phyloP scores from a whole-genome alignment of 2,329 filamentous ascomycete species.

The Xylaria polymorpha region DNA sequence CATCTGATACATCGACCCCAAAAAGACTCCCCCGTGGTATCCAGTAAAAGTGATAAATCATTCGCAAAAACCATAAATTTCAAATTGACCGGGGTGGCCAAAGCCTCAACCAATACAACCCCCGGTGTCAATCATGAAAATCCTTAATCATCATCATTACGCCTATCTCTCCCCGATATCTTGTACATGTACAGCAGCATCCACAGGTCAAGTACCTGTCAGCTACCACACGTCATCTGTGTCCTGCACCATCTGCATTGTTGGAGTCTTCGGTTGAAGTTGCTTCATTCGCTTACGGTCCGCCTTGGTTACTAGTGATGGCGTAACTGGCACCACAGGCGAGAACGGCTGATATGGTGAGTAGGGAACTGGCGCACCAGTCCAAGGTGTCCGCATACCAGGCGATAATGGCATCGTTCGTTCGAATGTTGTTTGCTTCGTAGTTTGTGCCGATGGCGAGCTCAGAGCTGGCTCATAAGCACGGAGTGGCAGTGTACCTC shows the following conservation, averaged over 20 bases:
- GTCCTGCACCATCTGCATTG: constrained; percentile 70
- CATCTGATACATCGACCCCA: constrained; percentile 22
- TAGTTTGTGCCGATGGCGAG: constrained; percentile 63
- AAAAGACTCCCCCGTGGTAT: constrained; percentile 32
- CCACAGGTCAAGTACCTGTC: background rate
- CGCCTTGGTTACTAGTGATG: constrained; percentile 76
- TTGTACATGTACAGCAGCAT: background rate
- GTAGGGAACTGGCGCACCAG: constrained; percentile 74
- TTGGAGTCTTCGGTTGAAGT: constrained; percentile 71
- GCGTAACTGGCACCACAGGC: constrained; percentile 79
- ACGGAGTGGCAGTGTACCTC: constrained; percentile 68
- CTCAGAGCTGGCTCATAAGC: constrained; percentile 69
- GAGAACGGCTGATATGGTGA: constrained; percentile 84
- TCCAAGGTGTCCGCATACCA: constrained; percentile 71
- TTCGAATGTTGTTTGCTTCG: constrained; percentile 74
- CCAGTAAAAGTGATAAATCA: constrained; percentile 25
- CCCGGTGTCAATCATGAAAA: constrained; percentile 28
- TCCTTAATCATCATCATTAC: constrained; percentile 31
- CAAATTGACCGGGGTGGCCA: constrained; percentile 3
- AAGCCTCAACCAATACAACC: constrained; percentile 10
- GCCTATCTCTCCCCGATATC: background rate
- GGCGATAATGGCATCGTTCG: constrained; percentile 66
- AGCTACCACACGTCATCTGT: constrained; percentile 72
- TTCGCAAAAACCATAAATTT: constrained; percentile 20
- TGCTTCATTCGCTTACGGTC: constrained; percentile 77